Percentiles rank a stretch among this genome's conserved stretches.
Conservation (phyloP, 306 rosid genomes). For the Senna tora region DNA sequence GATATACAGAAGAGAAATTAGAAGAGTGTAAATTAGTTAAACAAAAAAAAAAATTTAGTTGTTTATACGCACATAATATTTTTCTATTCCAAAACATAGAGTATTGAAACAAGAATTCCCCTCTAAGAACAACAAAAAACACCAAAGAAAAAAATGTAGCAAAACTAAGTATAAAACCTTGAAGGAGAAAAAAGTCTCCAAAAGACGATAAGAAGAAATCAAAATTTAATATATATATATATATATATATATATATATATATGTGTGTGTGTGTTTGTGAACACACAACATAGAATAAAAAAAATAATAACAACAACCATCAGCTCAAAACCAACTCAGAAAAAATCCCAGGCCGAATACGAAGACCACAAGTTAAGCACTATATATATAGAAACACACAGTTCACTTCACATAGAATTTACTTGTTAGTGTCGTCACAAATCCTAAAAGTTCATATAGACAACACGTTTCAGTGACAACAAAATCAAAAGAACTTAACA, state of each 20-base stretch:
- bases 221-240: too few relatives aligned
- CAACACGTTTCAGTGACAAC: slow-evolving; percentile 24
- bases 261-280: too few relatives aligned
- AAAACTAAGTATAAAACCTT: not conserved
- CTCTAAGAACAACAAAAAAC: not conserved
- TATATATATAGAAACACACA: not conserved
- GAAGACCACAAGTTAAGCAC: slow-evolving; percentile 4
- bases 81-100: not conserved
- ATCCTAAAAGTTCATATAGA: not conserved
- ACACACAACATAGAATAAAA: too few relatives aligned
- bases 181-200: not conserved
- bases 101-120: slow-evolving; percentile 7
- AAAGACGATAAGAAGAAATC: too few relatives aligned
- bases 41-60: not conserved
- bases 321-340: not conserved
- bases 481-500: slow-evolving; percentile 2
- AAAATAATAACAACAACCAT: not conserved
- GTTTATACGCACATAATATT: slow-evolving; percentile 4
- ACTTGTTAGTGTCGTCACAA: not conserved
- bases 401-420: not conserved
- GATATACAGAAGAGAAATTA: slow-evolving; percentile 44
- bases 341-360: not conserved
- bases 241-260: too few relatives aligned
- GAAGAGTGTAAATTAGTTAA: slow-evolving; percentile 32
- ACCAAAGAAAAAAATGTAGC: slow-evolving; percentile 4